A percentile compares a stretch with the other conserved stretches of the same genome.
Evolutionary conservation across 768 basidiomycete species (phyloP).

Genomic region (Tylopilus subfusipes): DNA sequence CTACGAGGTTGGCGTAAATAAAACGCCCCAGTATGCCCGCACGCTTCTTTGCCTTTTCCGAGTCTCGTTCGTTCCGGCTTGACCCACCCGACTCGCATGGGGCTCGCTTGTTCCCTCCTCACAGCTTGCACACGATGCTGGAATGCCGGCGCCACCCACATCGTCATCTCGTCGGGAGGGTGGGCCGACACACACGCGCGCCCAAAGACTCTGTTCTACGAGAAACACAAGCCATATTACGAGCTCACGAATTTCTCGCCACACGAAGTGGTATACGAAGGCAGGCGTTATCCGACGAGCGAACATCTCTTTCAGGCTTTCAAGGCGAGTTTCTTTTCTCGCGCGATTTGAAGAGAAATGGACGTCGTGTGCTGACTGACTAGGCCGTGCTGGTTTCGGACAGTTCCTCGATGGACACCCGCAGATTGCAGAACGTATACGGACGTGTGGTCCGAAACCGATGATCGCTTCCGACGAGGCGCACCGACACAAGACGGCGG

Average conservation of each 20-base stretch:
- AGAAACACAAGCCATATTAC: constrained; percentile 61
- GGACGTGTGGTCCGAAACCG: constrained; percentile 58
- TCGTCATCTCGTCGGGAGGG: constrained; percentile 25
- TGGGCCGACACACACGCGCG: constrained; percentile 25
- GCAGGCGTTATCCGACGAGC: constrained; percentile 66
- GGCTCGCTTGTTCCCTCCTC: constrained; percentile 14
- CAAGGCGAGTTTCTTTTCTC: constrained; percentile 50
- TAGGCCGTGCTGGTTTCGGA: neutral
- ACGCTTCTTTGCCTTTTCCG: neutral
- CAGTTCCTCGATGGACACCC: constrained; percentile 62
- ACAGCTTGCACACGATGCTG: constrained; percentile 21
- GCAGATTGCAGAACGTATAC: constrained; percentile 64
- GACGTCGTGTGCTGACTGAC: constrained; percentile 1
- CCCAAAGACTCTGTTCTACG: constrained; percentile 52
- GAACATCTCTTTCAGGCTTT: constrained; percentile 78
- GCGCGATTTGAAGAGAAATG: neutral
- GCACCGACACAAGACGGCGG: constrained; percentile 59
- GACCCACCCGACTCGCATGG: constrained; percentile 13
- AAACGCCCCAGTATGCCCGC: neutral
- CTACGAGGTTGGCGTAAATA: too few relatives aligned
- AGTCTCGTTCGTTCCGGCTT: too few relatives aligned
- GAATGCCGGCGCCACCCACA: constrained; percentile 29
- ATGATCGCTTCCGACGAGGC: constrained; percentile 65
- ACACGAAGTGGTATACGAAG: constrained; percentile 61
- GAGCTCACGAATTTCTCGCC: constrained; percentile 73